Conservation (phyloP, 139 green algal genomes). For the Limnomonas spitsbergensis region DNA sequence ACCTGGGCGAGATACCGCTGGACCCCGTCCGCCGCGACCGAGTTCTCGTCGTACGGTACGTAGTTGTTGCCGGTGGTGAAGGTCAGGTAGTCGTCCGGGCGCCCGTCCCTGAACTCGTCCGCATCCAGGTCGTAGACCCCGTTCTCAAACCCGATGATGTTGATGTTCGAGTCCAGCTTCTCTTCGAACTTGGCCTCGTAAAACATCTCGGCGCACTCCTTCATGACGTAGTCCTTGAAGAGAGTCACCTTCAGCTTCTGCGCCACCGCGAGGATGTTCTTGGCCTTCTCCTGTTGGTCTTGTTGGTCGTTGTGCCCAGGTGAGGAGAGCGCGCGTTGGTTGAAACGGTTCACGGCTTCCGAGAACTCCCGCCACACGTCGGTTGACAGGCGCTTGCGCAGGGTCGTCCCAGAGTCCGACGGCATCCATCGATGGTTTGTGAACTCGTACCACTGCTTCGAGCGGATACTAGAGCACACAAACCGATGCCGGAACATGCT, state of each 20-base stretch:
- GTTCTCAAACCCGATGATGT: constrained; percentile 33
- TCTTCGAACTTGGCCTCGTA: constrained; percentile 13
- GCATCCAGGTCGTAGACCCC: constrained; percentile 30
- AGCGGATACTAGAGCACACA: constrained; percentile 7
- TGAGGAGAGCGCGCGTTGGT: not conserved
- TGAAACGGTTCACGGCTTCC: not conserved
- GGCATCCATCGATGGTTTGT: not conserved
- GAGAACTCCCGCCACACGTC: constrained; percentile 2
- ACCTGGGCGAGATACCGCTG: not conserved
- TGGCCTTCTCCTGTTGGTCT: not conserved
- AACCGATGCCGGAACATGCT: constrained; percentile 15
- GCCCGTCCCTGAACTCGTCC: constrained; percentile 17
- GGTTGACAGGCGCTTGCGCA: not conserved
- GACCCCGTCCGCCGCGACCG: not conserved
- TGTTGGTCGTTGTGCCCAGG: not conserved
- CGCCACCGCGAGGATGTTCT: constrained; percentile 5
- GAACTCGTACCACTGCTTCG: constrained; percentile 24
- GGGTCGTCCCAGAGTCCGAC: not conserved
- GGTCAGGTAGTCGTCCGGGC: constrained; percentile 20
- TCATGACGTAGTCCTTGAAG: constrained; percentile 26
- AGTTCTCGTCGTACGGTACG: not conserved
- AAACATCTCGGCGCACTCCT: constrained; percentile 17
- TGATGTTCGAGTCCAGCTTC: constrained; percentile 18
- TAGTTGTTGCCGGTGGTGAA: constrained; percentile 19
- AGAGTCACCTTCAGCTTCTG: constrained; percentile 10